These are phyloP conservation scores for Phycomyces blakesleeanus DNA, from an alignment of 192 early-diverging fungal genomes.

Conservation along the genomic window DNA sequence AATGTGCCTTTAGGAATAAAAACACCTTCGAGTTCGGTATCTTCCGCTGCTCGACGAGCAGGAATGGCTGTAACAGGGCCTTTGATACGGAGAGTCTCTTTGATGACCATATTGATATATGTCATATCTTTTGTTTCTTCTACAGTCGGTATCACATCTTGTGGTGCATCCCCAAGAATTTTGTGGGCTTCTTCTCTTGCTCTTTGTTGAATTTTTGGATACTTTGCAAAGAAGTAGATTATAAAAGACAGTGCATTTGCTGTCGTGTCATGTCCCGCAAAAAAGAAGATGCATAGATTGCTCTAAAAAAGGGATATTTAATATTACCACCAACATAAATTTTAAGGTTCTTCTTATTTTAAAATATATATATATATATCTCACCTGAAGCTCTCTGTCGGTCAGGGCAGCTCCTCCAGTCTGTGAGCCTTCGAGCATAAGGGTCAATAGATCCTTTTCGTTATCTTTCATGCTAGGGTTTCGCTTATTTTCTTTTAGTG, in stretches of 20 bases:
- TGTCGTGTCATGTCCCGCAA: conserved; percentile 57
- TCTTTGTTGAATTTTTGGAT: conserved; percentile 48
- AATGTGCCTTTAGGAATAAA: conserved; percentile 23
- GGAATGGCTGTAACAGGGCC: conserved; percentile 1
- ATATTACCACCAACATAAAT: too few relatives aligned
- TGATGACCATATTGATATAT: conserved; percentile 50
- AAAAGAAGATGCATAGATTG: conserved; percentile 42
- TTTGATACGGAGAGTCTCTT: conserved; percentile 32
- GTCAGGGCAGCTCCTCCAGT: conserved; percentile 2
- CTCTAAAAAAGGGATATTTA: not conserved
- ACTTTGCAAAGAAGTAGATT: conserved; percentile 46
- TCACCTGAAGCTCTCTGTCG: conserved; percentile 8
- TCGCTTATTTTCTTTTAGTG: not conserved
- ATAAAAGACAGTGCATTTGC: conserved; percentile 49
- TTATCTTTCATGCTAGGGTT: conserved; percentile 2
- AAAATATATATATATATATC: not conserved
- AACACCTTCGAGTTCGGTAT: conserved; percentile 12
- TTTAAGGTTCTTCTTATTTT: too few relatives aligned
- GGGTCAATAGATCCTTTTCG: conserved; percentile 30
- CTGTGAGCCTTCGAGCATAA: conserved; percentile 29
- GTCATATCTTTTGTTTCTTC: conserved; percentile 49
- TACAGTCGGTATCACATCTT: conserved; percentile 45
- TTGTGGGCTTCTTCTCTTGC: conserved; percentile 48
- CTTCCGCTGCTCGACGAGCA: conserved; percentile 15
- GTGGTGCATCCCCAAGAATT: conserved; percentile 50